A percentile compares a stretch with the other conserved stretches of the same genome.
phyloP scores from a whole-genome alignment of 179 eudicot genomes.

The Spinacia oleracea region DNA sequence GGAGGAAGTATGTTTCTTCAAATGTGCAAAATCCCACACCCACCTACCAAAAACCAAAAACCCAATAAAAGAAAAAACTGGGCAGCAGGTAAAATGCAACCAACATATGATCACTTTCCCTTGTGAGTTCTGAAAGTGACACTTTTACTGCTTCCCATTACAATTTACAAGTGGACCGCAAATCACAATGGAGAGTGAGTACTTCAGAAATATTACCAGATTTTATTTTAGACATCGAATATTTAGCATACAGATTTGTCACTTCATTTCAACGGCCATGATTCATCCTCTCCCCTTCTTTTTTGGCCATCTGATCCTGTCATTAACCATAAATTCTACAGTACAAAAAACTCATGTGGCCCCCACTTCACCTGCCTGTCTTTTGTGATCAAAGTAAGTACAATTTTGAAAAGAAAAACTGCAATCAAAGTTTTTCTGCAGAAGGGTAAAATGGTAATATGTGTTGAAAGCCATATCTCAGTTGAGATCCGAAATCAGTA shows the following conservation, averaged over 20 bases:
- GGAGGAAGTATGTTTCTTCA: no score
- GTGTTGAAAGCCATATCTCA: slow-evolving; percentile 37
- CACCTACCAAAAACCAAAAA: background rate
- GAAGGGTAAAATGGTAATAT: slow-evolving; percentile 26
- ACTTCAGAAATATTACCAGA: slow-evolving; percentile 6
- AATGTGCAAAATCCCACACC: background rate
- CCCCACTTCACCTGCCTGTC: slow-evolving; percentile 28
- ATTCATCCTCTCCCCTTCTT: slow-evolving; percentile 15
- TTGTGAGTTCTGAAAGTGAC: slow-evolving; percentile 21
- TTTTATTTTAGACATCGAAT: slow-evolving; percentile 35
- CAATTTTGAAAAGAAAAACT: background rate
- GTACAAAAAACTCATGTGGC: slow-evolving; percentile 13
- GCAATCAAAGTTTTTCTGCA: slow-evolving; percentile 17
- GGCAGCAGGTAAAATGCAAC: slow-evolving; percentile 24
- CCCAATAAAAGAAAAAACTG: slow-evolving; percentile 6
- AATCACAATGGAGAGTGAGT: background rate
- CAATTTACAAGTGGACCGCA: no score
- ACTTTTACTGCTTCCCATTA: slow-evolving; percentile 20
- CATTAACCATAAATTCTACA: slow-evolving; percentile 22
- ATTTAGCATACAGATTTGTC: slow-evolving; percentile 49
- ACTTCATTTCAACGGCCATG: slow-evolving; percentile 23
- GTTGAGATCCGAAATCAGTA: slow-evolving; percentile 34
- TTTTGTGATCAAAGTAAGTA: slow-evolving; percentile 14
- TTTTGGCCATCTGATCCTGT: slow-evolving; percentile 14
- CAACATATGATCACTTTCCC: slow-evolving; percentile 18